Evolutionary conservation across 2,329 filamentous ascomycete genomes (phyloP).

Genomic region (Diplodia mutila): DNA sequence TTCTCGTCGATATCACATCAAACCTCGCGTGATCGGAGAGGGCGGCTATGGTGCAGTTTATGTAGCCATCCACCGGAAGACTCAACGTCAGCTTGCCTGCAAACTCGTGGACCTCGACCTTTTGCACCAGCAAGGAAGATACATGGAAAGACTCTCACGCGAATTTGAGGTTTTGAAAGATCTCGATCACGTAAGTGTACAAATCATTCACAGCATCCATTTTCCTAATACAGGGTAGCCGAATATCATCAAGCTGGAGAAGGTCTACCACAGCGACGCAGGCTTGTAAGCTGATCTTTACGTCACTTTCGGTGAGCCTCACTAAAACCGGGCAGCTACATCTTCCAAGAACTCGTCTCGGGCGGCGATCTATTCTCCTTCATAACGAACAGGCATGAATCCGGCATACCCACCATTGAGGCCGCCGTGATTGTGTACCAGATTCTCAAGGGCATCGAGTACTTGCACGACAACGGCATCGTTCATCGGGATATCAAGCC

Average conservation of each 20-base stretch:
- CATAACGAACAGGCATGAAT: slow-evolving; percentile 53
- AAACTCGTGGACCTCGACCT: slow-evolving; percentile 57
- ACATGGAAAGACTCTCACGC: slow-evolving; percentile 32
- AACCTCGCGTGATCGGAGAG: slow-evolving; percentile 55
- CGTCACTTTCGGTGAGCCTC: background rate
- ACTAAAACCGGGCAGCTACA: slow-evolving; percentile 49
- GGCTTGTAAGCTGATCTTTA: slow-evolving; percentile 49
- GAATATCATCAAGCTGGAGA: slow-evolving; percentile 62
- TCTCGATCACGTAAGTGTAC: slow-evolving; percentile 54
- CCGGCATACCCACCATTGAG: slow-evolving; percentile 53
- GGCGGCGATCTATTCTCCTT: slow-evolving; percentile 66
- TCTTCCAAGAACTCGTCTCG: slow-evolving; percentile 64
- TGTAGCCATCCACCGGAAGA: slow-evolving; percentile 56
- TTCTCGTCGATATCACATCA: slow-evolving; percentile 50
- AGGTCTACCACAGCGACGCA: slow-evolving; percentile 57
- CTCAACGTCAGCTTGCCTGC: slow-evolving; percentile 67
- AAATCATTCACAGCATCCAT: background rate
- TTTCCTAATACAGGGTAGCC: slow-evolving; percentile 45
- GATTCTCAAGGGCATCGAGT: slow-evolving; percentile 60
- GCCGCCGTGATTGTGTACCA: slow-evolving; percentile 60
- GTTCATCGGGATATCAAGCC: slow-evolving; percentile 67
- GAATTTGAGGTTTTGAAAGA: slow-evolving; percentile 56
- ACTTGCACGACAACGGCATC: slow-evolving; percentile 59
- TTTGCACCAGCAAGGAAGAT: background rate
- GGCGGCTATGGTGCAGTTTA: slow-evolving; percentile 60